These are phyloP conservation scores for Heliocybe sulcata DNA, from an alignment of 1,284 basidiomycete genomes.

Conservation along the genomic window DNA sequence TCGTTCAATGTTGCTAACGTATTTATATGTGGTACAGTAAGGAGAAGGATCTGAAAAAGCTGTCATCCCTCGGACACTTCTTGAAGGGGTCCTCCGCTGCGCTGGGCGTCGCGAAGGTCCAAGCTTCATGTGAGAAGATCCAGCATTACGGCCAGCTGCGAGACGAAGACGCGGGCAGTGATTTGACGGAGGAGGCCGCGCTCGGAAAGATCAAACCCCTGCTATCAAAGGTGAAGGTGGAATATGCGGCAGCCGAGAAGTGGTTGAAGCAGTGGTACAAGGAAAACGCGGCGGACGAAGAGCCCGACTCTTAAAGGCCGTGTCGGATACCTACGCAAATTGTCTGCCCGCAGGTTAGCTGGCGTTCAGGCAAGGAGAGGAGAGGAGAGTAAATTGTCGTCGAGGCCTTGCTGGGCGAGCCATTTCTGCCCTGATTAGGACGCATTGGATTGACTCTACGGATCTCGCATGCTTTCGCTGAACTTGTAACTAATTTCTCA, in stretches of 20 bases:
- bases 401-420: background rate
- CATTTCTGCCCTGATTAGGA: background rate
- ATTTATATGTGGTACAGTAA: conserved; percentile 29
- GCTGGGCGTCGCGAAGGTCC: conserved; percentile 76
- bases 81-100: conserved; percentile 94
- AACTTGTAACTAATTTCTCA: background rate
- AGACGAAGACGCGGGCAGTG: conserved; percentile 36
- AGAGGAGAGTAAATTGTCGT: background rate
- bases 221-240: conserved; percentile 44
- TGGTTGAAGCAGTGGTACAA: conserved; percentile 46
- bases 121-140: conserved; percentile 81
- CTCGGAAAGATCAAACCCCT: conserved; percentile 52
- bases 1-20: conserved; percentile 8
- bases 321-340: too few species aligned
- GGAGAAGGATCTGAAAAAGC: conserved; percentile 49
- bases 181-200: conserved; percentile 51
- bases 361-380: background rate
- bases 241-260: conserved; percentile 48
- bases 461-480: background rate
- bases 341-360: background rate
- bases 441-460: background rate
- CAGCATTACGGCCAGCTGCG: conserved; percentile 74
- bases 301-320: background rate
- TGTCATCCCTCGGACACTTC: conserved; percentile 83
- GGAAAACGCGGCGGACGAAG: background rate